Conservation (phyloP, 2,329 filamentous ascomycete species). For the Ascosphaera aggregata region DNA sequence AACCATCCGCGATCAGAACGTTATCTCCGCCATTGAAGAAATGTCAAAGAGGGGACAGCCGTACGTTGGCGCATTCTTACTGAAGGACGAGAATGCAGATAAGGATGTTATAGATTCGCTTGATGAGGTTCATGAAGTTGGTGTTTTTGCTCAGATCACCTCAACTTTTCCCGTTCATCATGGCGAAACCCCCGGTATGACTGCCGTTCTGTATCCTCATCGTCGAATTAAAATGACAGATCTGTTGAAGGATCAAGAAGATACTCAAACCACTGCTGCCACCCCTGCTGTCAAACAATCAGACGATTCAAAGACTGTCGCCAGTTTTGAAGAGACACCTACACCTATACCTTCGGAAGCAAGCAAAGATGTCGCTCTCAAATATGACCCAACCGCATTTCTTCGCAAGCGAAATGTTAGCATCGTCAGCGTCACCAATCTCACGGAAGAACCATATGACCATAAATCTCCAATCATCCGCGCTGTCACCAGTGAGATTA, state of each 20-base stretch:
- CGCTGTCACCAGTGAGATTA: conserved; percentile 88
- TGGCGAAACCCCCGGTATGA: conserved; percentile 64
- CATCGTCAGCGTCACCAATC: conserved; percentile 84
- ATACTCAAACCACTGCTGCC: no score
- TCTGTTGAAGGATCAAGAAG: no score
- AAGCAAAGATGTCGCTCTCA: conserved; percentile 23
- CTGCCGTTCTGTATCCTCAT: conserved; percentile 88
- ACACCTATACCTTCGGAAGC: no score
- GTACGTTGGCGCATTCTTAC: conserved; percentile 88
- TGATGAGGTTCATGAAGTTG: conserved; percentile 84
- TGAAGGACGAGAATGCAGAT: conserved; percentile 89
- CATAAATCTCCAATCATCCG: conserved; percentile 73
- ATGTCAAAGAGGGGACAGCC: conserved; percentile 94
- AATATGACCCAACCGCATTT: conserved; percentile 76
- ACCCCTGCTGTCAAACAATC: no score
- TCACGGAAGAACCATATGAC: conserved; percentile 71
- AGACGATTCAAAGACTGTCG: conserved; percentile 36
- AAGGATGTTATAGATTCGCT: conserved; percentile 78
- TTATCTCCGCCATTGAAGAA: conserved; percentile 78
- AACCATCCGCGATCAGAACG: conserved; percentile 80
- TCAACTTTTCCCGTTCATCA: conserved; percentile 71
- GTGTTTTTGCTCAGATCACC: conserved; percentile 94
- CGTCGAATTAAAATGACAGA: conserved; percentile 77
- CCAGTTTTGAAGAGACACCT: conserved; percentile 75
- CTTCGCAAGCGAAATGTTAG: conserved; percentile 79